These are phyloP conservation scores for Botrytis paeoniae DNA, from an alignment of 2,329 filamentous ascomycete species.

Conservation along the genomic window DNA sequence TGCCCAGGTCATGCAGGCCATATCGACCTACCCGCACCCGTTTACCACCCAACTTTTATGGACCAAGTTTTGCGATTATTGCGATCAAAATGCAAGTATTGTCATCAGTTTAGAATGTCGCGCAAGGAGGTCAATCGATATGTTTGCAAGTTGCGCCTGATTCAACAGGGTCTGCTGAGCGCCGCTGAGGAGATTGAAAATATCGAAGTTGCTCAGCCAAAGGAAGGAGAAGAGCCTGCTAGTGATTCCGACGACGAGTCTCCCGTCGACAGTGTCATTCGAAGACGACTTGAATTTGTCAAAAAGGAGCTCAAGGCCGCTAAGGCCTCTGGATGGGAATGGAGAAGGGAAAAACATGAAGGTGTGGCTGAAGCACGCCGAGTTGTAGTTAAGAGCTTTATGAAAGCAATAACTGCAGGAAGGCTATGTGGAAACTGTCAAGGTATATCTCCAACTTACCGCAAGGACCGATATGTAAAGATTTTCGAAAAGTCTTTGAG, in stretches of 20 bases:
- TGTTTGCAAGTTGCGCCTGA: constrained; percentile 77
- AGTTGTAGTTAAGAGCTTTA: constrained; percentile 75
- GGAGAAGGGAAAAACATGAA: constrained; percentile 67
- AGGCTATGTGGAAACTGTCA: constrained; percentile 66
- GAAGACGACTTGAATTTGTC: constrained; percentile 65
- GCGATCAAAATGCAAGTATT: constrained; percentile 86
- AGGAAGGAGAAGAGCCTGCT: constrained; percentile 27
- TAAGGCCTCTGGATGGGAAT: constrained; percentile 42
- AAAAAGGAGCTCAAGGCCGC: constrained; percentile 65
- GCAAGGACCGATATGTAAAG: constrained; percentile 89
- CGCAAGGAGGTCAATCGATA: constrained; percentile 74
- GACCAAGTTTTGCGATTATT: constrained; percentile 85
- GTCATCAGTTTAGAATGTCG: constrained; percentile 79
- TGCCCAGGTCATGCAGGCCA: constrained; percentile 95
- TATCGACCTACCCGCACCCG: constrained; percentile 87
- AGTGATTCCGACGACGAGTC: constrained; percentile 39
- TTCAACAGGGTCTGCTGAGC: constrained; percentile 78
- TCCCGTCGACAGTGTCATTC: constrained; percentile 47
- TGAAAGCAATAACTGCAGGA: constrained; percentile 66
- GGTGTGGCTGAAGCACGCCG: constrained; percentile 75
- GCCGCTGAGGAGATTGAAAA: constrained; percentile 54
- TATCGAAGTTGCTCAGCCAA: constrained; percentile 33
- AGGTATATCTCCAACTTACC: constrained; percentile 75
- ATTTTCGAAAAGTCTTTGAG: constrained; percentile 83
- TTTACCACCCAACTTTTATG: constrained; percentile 97